These are phyloP conservation scores for Vishniacozyma victoriae DNA, from an alignment of 768 basidiomycete genomes.

Conservation along the genomic window DNA sequence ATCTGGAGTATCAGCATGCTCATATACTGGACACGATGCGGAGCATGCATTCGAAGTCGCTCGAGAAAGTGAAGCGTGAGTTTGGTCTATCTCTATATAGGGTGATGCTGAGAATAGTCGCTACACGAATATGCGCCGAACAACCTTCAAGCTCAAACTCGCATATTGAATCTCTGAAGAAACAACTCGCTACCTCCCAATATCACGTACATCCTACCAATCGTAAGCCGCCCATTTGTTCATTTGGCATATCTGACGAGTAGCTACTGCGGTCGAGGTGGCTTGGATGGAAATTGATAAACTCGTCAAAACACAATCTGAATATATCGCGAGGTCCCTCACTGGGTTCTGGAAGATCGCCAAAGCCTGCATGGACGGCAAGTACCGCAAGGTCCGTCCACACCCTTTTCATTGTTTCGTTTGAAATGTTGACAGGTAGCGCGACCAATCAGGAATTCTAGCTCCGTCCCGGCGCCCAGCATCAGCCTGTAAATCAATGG, in stretches of 20 bases:
- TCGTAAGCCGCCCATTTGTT: slow-evolving; percentile 9
- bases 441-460: slow-evolving; percentile 31
- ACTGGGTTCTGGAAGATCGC: slow-evolving; percentile 93
- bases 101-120: slow-evolving; percentile 47
- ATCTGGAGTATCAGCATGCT: slow-evolving; percentile 86
- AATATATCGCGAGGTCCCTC: slow-evolving; percentile 72
- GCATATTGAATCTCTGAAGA: slow-evolving; percentile 49
- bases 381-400: slow-evolving; percentile 69
- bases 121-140: slow-evolving; percentile 48
- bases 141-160: slow-evolving; percentile 45
- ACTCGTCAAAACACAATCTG: slow-evolving; percentile 80
- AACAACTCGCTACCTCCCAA: slow-evolving; percentile 14
- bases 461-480: slow-evolving; percentile 65
- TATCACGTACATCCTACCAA: slow-evolving; percentile 11
- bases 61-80: slow-evolving; percentile 56
- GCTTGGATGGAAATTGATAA: slow-evolving; percentile 74
- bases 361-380: slow-evolving; percentile 84
- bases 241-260: background rate
- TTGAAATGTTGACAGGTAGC: slow-evolving; percentile 7
- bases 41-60: slow-evolving; percentile 55
- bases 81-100: slow-evolving; percentile 34
- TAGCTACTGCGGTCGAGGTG: slow-evolving; percentile 49
- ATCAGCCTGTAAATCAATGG: slow-evolving; percentile 78
- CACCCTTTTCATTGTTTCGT: background rate
- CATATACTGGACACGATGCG: slow-evolving; percentile 76